A percentile compares a stretch with the other conserved stretches of the same genome.
These are phyloP conservation scores for Pleurotus citrinopileatus DNA, from an alignment of 768 basidiomycete genomes.

Conservation along the genomic window DNA sequence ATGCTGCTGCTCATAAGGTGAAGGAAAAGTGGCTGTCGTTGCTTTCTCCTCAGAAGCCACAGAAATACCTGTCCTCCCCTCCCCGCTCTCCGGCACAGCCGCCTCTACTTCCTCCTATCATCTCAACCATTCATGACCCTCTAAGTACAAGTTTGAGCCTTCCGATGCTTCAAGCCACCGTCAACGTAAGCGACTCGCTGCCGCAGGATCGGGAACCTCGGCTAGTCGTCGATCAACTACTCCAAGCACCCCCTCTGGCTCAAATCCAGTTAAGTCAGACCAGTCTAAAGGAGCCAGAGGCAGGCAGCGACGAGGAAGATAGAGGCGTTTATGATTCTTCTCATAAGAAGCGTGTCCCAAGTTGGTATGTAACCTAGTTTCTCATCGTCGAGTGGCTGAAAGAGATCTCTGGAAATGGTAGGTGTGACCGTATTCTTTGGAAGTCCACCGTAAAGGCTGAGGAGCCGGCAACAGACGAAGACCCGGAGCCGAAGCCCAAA, in stretches of 20 bases:
- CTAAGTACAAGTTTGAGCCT: not conserved
- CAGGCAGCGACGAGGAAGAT: constrained; percentile 37
- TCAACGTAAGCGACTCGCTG: constrained; percentile 1
- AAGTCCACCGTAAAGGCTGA: constrained; percentile 62
- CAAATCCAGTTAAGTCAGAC: constrained; percentile 33
- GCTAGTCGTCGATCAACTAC: not conserved
- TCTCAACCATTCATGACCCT: constrained; percentile 1
- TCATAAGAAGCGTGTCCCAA: constrained; percentile 77
- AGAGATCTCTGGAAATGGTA: constrained; percentile 21
- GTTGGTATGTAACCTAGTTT: constrained; percentile 52
- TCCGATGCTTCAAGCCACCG: constrained; percentile 13
- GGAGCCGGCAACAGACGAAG: constrained; percentile 37
- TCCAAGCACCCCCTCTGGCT: constrained; percentile 27
- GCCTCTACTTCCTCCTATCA: not conserved
- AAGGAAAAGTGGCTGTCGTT: constrained; percentile 56
- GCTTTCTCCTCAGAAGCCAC: not conserved
- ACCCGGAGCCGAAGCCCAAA: constrained; percentile 30
- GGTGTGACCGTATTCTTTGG: constrained; percentile 86
- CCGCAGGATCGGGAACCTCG: not conserved
- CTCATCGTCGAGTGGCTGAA: not conserved
- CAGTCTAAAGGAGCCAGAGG: constrained; percentile 21
- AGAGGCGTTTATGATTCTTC: constrained; percentile 80
- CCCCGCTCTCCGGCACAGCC: not conserved
- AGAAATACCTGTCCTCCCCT: not conserved
- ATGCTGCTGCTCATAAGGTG: constrained; percentile 47